phyloP scores from a whole-genome alignment of 768 basidiomycete genomes.

The Mrakia hoshinonis region DNA sequence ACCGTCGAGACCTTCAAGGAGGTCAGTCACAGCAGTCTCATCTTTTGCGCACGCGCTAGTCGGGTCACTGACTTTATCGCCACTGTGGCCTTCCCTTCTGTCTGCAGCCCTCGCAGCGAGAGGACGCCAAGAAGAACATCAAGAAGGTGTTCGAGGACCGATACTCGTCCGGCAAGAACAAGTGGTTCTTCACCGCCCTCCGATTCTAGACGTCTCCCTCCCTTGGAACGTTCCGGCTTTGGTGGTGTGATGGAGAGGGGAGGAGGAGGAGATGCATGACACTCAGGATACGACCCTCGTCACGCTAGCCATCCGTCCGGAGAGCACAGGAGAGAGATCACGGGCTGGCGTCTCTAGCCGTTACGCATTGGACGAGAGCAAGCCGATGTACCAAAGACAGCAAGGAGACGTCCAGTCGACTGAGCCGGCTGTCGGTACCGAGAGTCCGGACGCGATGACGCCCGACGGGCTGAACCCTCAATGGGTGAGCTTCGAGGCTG shows the following conservation, averaged over 20 bases:
- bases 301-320: no score
- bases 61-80: background rate
- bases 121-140: slow-evolving; percentile 88
- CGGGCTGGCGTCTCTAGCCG: no score
- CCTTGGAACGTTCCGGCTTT: background rate
- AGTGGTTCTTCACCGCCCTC: slow-evolving; percentile 89
- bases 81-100: background rate
- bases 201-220: slow-evolving; percentile 18
- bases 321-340: no score
- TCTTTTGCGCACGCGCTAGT: background rate
- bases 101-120: slow-evolving; percentile 66
- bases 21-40: slow-evolving; percentile 29
- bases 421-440: no score
- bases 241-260: background rate
- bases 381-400: no score
- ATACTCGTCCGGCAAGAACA: slow-evolving; percentile 73
- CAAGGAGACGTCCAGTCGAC: no score
- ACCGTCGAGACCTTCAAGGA: slow-evolving; percentile 91
- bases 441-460: no score
- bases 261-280: slow-evolving; percentile 7
- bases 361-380: no score
- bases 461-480: no score
- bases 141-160: slow-evolving; percentile 92
- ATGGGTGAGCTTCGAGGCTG: no score
- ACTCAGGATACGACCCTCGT: slow-evolving; percentile 7